Base-by-base conservation (phyloP, 345 rosid genomes). In the Populus alba region DNA sequence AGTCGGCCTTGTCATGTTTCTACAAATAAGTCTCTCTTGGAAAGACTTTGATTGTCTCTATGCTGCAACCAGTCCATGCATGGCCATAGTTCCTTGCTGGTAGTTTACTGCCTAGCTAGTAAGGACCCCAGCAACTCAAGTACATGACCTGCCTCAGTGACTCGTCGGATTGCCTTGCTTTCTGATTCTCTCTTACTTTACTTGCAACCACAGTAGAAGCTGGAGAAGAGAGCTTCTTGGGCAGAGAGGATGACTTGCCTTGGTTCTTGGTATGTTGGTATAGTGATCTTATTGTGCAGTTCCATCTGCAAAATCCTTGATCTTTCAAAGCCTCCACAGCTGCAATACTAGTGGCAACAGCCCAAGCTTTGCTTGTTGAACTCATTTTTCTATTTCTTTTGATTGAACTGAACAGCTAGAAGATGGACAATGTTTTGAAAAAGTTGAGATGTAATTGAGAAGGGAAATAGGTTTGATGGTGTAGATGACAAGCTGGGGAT, bases 271-370 rank as follows among this genome's bases (percentile, higher is more conserved):
- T 85, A 53, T 81, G 87, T 17, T 89, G 92, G 49, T 87, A 81
- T 22, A 83, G 20, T 1, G 85, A 86, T 67, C 86, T 85, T 3
- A 86, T 55, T 27, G 77, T 63, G 82, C 83, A 83, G 78, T 86
- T 92, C 90, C 91, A 88, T 25, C 97, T 78, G 73, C 92, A 87
- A 47, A 88, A 70, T 0, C 94, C 94, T 49, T 86, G 91, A 70
- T 89, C 92, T 43, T 91, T 92, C 22, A 88, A 33, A 7, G 91
- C 89, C 81, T 88, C 93, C 61, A 90, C 89, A 7, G 87, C 89
- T 29, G 87, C 94, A 20, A 91, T 73, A 65, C 87, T 85, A 20
- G 82, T 85, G 6, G 89, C 92, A 5, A 84, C 89, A 0, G 75
- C 33, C 90, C 91, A 91, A 1, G 92, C 82, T 71, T 85, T 89